Percentiles rank a stretch among this genome's conserved stretches.
Evolutionary conservation across 148 eudicot species (phyloP).

Genomic region (Vaccinium myrtillus): DNA sequence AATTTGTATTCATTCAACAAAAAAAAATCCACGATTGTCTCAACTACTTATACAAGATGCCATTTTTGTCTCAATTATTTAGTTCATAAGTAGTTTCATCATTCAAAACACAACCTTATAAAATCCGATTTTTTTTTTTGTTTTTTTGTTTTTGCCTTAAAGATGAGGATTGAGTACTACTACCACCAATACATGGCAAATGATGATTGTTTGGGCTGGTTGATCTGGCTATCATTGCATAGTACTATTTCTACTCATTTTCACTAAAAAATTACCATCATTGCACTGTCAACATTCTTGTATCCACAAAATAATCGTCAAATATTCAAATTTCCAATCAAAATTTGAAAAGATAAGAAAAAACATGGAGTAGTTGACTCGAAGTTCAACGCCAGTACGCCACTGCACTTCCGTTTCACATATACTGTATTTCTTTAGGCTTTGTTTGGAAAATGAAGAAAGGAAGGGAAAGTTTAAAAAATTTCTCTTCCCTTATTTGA

Average conservation of each 20-base stretch:
- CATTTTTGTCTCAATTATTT: neutral
- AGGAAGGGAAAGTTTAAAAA: no score
- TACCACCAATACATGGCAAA: neutral
- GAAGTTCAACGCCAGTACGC: neutral
- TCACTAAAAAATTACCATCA: neutral
- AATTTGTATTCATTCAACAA: no score
- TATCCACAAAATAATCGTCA: neutral
- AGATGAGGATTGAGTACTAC: neutral
- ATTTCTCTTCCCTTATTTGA: no score
- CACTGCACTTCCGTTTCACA: neutral
- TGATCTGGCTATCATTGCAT: neutral
- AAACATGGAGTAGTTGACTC: neutral
- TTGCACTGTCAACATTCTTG: neutral
- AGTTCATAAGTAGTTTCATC: neutral
- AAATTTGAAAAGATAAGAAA: neutral
- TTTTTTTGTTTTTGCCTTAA: neutral
- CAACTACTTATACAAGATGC: no score
- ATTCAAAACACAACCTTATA: neutral
- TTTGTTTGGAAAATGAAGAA: no score
- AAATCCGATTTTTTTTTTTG: neutral
- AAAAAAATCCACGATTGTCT: no score
- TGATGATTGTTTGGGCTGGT: neutral
- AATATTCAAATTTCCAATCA: neutral
- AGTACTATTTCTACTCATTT: neutral
- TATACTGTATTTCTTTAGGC: neutral